Conservation (phyloP, 805 yeast species). For the Candida qinlingensis region DNA sequence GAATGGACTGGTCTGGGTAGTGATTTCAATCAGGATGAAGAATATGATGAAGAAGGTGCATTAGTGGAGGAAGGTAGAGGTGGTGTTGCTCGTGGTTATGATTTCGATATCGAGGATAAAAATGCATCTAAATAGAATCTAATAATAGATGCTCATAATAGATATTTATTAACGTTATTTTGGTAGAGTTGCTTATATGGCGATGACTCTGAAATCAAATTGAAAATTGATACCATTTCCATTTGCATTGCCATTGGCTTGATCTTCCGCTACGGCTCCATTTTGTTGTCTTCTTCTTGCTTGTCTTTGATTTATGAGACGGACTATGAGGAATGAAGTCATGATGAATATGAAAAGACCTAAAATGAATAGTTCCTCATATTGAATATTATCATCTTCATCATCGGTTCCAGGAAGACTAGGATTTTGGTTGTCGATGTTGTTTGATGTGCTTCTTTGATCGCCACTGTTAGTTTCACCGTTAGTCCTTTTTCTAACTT, state of each 20-base stretch:
- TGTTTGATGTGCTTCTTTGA: too few species aligned
- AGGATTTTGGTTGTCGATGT: too few species aligned
- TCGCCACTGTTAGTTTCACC: background rate
- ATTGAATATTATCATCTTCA: background rate
- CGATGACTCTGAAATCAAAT: conserved; percentile 1
- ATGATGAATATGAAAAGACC: background rate
- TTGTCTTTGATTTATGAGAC: background rate
- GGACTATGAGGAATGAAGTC: background rate
- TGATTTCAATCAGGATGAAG: conserved; percentile 48
- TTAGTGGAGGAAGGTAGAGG: conserved; percentile 72
- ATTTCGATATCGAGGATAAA: conserved; percentile 28
- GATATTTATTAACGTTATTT: background rate
- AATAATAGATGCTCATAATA: background rate
- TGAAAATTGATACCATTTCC: conserved; percentile 1
- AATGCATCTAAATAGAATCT: background rate
- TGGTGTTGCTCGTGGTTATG: conserved; percentile 90
- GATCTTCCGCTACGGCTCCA: background rate
- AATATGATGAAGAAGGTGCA: conserved; percentile 57
- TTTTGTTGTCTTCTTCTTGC: background rate
- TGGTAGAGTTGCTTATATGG: background rate
- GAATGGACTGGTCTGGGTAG: conserved; percentile 91
- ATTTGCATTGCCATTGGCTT: background rate
- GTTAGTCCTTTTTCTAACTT: conserved; percentile 2
- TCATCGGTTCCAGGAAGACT: background rate
- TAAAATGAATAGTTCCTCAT: background rate